Evolutionary conservation across 768 basidiomycete genomes (phyloP), one percentile per base, ranked within the genome.

Genomic region (Leucosporidium creatinivorum): DNA sequence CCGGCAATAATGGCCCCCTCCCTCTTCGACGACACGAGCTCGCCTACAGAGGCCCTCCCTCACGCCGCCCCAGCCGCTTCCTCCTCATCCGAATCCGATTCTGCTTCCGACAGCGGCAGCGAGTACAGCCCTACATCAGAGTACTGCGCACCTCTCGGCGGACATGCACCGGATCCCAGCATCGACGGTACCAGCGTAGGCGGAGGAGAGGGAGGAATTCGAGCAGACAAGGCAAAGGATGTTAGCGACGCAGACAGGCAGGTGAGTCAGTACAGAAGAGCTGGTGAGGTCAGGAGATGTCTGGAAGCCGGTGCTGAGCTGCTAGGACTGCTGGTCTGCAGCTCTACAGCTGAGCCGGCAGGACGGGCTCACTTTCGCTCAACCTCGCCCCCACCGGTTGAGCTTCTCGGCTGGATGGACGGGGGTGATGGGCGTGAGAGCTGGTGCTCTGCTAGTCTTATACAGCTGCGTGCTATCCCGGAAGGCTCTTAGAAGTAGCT

Each of bases 81-180:
- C 63, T 23, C 59, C 58, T 30, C 44, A 39, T 28, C 56, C 15
- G 50, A 28, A 4, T 39, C 52, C 39, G 36, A 47, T 36, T 5
- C 25, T 17, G 61, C 48, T 26, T 12, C 23, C 25, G 62, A 39
- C 44, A 55, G 52, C 28, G 52, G 31, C 33, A 48, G 52, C 36
- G 62, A 33, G 25, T 62, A 21, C 48, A 36, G 30, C 61, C 25
- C 61, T 17, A n/a, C 61, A 18, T 61, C 51, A 3, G 66, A 69
- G 10, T 72, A 69, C 62, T 26, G 60, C n/a, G 72, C 68, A 2
- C 72, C 72, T 1, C 47, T 73, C 2, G 59, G 26, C 9, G 72
- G 72, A 8, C 65, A 69, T 9, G 66, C 63, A 1, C 72, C 72
- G 1, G 72, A 73, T 36, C 68, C 72, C 15, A 54, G 48, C 3